Evolutionary conservation across 768 basidiomycete species (phyloP).

Genomic region (Hypsizygus marmoreus): DNA sequence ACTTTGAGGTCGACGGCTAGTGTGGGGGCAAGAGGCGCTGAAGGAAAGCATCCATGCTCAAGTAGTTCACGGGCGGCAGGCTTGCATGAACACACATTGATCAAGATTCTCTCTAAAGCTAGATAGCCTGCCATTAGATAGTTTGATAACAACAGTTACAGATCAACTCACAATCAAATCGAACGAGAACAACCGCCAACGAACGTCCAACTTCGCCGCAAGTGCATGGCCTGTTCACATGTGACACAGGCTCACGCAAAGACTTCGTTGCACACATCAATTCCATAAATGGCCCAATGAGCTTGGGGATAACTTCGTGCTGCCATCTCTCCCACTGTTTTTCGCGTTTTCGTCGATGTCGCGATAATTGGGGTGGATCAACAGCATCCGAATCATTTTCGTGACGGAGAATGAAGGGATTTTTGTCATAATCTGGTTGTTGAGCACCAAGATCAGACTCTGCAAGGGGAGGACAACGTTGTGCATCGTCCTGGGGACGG

Average conservation of each 20-base stretch:
- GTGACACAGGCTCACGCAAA: no score
- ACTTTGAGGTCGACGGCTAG: conserved; percentile 33
- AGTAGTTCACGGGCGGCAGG: conserved; percentile 20
- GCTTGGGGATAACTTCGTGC: neutral
- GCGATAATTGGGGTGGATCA: neutral
- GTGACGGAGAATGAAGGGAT: neutral
- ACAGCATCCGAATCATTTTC: neutral
- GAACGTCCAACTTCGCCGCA: no score
- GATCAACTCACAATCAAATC: no score
- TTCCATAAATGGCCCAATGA: neutral
- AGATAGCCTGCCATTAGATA: no score
- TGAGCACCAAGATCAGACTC: neutral
- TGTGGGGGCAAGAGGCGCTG: conserved; percentile 27
- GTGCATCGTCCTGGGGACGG: neutral
- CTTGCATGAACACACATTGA: conserved; percentile 17
- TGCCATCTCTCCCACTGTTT: conserved; percentile 7
- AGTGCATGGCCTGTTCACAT: no score
- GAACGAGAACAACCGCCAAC: no score
- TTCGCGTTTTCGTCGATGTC: conserved; percentile 1
- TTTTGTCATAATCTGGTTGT: neutral
- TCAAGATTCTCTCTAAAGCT: no score
- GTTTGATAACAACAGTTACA: no score
- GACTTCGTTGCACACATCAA: no score
- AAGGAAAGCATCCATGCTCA: conserved; percentile 25
- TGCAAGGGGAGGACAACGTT: neutral